phyloP scores from a whole-genome alignment of 148 eudicot genomes.

The Cornus suecica region DNA sequence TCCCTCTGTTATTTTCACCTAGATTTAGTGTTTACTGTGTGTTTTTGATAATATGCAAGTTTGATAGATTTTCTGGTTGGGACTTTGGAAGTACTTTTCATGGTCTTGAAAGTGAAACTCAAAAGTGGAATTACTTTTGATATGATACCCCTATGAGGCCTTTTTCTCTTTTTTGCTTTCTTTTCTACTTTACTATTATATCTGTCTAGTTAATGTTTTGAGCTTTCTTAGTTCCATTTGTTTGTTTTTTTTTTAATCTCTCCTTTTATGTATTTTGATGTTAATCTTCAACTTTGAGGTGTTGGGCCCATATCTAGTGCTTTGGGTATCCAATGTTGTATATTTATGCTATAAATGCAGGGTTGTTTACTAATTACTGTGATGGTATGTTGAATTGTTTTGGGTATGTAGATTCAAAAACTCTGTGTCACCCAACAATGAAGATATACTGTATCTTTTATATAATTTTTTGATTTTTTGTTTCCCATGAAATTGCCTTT shows the following conservation, averaged over 20 bases:
- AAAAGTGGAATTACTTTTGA: constrained; percentile 2
- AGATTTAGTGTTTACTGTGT: background rate
- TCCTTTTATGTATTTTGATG: constrained; percentile 16
- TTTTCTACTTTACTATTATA: background rate
- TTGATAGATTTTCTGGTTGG: background rate
- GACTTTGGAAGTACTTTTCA: background rate
- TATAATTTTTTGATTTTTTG: no score
- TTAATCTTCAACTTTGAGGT: constrained; percentile 7
- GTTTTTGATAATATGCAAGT: no score
- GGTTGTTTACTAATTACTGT: background rate
- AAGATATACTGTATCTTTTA: background rate
- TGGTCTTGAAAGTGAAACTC: constrained; percentile 2
- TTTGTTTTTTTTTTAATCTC: constrained; percentile 19
- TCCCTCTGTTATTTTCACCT: constrained; percentile 4
- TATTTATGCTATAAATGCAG: background rate
- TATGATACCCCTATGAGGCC: constrained; percentile 1
- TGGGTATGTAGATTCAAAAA: background rate
- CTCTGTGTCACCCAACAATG: background rate
- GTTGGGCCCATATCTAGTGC: constrained; percentile 25
- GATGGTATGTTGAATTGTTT: constrained; percentile 10
- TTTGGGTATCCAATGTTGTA: constrained; percentile 26
- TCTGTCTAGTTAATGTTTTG: constrained; percentile 5
- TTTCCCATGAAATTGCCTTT: background rate
- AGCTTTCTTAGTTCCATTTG: constrained; percentile 12
- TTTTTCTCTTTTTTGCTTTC: background rate